These are phyloP conservation scores for Penicillium sclerotigenum DNA, from an alignment of 2,329 filamentous ascomycete genomes.

Conservation along the genomic window DNA sequence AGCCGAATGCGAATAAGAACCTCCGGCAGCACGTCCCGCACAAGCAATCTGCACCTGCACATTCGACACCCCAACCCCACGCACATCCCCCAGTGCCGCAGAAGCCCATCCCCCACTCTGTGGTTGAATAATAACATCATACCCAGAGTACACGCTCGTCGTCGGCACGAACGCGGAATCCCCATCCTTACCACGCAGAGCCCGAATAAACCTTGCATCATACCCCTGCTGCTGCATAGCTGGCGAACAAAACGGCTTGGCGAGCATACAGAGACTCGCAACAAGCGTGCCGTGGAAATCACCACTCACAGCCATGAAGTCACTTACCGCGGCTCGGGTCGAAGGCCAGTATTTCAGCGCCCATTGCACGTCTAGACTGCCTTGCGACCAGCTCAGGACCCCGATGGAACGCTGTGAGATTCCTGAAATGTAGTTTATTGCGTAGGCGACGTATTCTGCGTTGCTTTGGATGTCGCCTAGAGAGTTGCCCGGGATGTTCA, in stretches of 20 bases:
- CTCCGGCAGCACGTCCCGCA: neutral
- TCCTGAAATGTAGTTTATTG: slow-evolving; percentile 7
- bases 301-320: slow-evolving; percentile 1
- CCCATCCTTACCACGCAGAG: neutral
- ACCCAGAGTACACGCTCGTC: slow-evolving; percentile 1
- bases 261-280: neutral
- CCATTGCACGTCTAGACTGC: slow-evolving; percentile 56
- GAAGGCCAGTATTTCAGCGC: slow-evolving; percentile 45
- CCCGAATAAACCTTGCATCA: neutral
- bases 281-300: slow-evolving; percentile 3
- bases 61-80: neutral
- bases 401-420: slow-evolving; percentile 34
- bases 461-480: slow-evolving; percentile 7
- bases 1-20: slow-evolving; percentile 3
- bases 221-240: slow-evolving; percentile 5
- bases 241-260: neutral
- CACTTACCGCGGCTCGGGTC: neutral
- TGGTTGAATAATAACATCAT: neutral
- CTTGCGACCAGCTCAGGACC: slow-evolving; percentile 56
- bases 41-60: slow-evolving; percentile 3
- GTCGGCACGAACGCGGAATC: slow-evolving; percentile 5
- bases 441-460: slow-evolving; percentile 11
- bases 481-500: slow-evolving; percentile 6
- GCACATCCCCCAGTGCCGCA: neutral
- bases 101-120: slow-evolving; percentile 1